Percentiles rank a stretch among this genome's conserved stretches.
Conservation (phyloP, 2,329 filamentous ascomycete genomes). For the Aschersonia sp. region DNA sequence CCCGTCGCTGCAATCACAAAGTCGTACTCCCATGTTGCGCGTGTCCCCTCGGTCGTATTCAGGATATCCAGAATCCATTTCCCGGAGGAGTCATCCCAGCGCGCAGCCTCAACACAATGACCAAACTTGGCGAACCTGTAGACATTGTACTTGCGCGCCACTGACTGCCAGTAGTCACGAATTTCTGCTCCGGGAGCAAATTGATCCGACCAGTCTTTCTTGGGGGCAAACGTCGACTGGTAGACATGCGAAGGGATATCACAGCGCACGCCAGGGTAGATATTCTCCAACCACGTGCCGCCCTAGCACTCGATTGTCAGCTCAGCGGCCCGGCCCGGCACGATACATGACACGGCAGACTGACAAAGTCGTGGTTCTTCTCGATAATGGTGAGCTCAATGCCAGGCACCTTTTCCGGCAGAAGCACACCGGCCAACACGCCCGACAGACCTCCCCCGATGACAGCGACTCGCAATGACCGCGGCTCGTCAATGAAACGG, state of each 20-base stretch:
- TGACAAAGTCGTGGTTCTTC: constrained; percentile 52
- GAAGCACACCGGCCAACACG: constrained; percentile 43
- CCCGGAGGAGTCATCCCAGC: constrained; percentile 37
- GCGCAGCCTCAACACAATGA: constrained; percentile 37
- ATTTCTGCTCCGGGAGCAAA: constrained; percentile 57
- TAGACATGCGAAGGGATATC: constrained; percentile 59
- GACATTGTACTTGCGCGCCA: constrained; percentile 50
- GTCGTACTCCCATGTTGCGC: constrained; percentile 32
- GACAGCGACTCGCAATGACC: constrained; percentile 17
- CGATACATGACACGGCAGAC: constrained; percentile 11
- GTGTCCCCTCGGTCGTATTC: constrained; percentile 21
- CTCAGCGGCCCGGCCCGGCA: background rate
- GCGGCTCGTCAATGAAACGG: constrained; percentile 19
- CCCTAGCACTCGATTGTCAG: constrained; percentile 16
- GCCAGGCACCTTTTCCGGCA: constrained; percentile 55
- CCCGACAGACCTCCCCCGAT: constrained; percentile 22
- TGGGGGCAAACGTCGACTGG: constrained; percentile 53
- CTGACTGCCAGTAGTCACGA: constrained; percentile 46
- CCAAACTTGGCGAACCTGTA: constrained; percentile 41
- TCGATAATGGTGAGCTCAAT: constrained; percentile 53
- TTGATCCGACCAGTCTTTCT: constrained; percentile 53
- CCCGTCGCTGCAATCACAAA: constrained; percentile 50
- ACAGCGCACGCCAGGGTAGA: constrained; percentile 52
- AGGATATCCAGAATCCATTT: constrained; percentile 40
- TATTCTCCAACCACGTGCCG: constrained; percentile 39